These are phyloP conservation scores for Aspergillus aculeatus DNA, from an alignment of 2,329 filamentous ascomycete genomes.

Conservation along the genomic window DNA sequence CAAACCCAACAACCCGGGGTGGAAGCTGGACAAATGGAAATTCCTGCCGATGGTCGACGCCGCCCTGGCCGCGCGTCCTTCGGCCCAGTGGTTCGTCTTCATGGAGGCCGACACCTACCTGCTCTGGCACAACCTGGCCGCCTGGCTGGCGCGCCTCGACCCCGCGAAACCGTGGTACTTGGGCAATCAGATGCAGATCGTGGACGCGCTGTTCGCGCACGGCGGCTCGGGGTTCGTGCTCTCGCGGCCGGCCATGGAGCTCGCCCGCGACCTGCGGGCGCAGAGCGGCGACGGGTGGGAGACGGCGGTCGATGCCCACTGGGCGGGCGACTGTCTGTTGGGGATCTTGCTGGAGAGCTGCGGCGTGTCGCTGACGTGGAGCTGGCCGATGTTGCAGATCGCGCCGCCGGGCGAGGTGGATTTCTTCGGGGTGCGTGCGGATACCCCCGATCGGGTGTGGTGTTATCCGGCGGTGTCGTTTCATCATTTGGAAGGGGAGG, in stretches of 20 bases:
- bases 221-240: slow-evolving; percentile 54
- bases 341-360: slow-evolving; percentile 45
- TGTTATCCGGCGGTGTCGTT: slow-evolving; percentile 51
- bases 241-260: slow-evolving; percentile 47
- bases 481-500: slow-evolving; percentile 46
- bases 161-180: slow-evolving; percentile 49
- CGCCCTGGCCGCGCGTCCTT: slow-evolving; percentile 42
- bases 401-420: slow-evolving; percentile 42
- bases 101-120: slow-evolving; percentile 59
- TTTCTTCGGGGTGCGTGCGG: slow-evolving; percentile 37
- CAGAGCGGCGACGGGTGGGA: slow-evolving; percentile 44
- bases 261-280: slow-evolving; percentile 37
- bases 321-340: slow-evolving; percentile 51
- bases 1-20: slow-evolving; percentile 46
- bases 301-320: slow-evolving; percentile 41
- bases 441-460: slow-evolving; percentile 39
- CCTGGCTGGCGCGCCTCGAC: slow-evolving; percentile 53
- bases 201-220: slow-evolving; percentile 49
- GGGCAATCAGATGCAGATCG: slow-evolving; percentile 54
- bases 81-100: slow-evolving; percentile 58
- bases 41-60: slow-evolving; percentile 54
- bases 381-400: slow-evolving; percentile 48
- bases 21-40: slow-evolving; percentile 58
- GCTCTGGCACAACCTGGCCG: slow-evolving; percentile 51
- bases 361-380: slow-evolving; percentile 42